Evolutionary conservation across 2,329 filamentous ascomycete genomes (phyloP).

Genomic region (Neopestalotiopsis rosae): DNA sequence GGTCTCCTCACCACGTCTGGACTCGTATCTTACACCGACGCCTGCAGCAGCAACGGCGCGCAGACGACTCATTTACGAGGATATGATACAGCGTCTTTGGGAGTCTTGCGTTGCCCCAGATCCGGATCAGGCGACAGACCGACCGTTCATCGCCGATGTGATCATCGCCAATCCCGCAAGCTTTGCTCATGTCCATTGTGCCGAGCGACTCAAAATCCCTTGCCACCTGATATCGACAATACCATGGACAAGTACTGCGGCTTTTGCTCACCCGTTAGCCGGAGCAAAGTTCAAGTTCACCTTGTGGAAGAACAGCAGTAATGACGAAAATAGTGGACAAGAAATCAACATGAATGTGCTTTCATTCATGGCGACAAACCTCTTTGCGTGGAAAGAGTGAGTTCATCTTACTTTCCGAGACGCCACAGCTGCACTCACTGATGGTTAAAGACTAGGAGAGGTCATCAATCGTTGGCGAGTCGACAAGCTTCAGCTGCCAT

Average conservation of each 20-base stretch:
- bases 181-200: constrained; percentile 77
- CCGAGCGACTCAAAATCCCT: constrained; percentile 76
- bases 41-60: constrained; percentile 42
- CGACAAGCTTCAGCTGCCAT: neutral
- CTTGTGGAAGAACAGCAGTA: neutral
- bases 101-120: constrained; percentile 79
- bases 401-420: no score
- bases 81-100: constrained; percentile 86
- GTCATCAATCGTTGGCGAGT: neutral
- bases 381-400: no score
- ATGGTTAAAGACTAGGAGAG: no score
- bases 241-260: constrained; percentile 83
- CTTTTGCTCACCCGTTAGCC: constrained; percentile 77
- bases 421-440: no score
- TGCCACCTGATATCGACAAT: constrained; percentile 92
- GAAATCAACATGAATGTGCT: constrained; percentile 9
- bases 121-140: constrained; percentile 36
- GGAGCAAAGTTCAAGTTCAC: constrained; percentile 63
- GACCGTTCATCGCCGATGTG: constrained; percentile 81
- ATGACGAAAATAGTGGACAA: neutral
- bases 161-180: constrained; percentile 82
- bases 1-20: constrained; percentile 45
- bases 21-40: constrained; percentile 42
- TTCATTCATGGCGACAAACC: no score
- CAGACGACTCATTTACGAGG: constrained; percentile 62